Conservation (phyloP, 768 basidiomycete genomes). For the Leucogyrophana mollusca region DNA sequence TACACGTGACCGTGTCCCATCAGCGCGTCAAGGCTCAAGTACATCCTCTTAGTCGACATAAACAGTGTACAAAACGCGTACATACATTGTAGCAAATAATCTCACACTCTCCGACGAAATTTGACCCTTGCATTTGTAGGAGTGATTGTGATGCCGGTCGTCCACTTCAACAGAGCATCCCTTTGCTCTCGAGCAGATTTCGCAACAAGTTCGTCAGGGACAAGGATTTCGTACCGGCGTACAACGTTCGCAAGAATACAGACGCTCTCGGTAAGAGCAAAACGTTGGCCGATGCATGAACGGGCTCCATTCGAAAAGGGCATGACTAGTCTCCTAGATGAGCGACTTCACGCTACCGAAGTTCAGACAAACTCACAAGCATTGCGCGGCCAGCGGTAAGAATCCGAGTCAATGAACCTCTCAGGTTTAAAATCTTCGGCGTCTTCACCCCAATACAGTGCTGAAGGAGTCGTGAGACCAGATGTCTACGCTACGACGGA, state of each 20-base stretch:
- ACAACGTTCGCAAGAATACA: constrained; percentile 44
- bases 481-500: not conserved
- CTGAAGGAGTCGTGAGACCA: constrained; percentile 20
- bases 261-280: constrained; percentile 41
- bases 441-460: constrained; percentile 50
- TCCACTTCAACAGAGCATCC: constrained; percentile 34
- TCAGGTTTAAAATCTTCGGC: constrained; percentile 44
- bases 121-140: constrained; percentile 29
- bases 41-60: no score
- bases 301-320: constrained; percentile 46
- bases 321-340: constrained; percentile 37
- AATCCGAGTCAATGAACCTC: constrained; percentile 48
- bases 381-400: constrained; percentile 51
- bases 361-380: constrained; percentile 35
- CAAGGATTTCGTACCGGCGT: constrained; percentile 37
- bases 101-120: constrained; percentile 15
- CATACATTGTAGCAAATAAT: no score
- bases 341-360: not conserved
- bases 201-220: constrained; percentile 34
- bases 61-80: no score
- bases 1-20: no score
- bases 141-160: constrained; percentile 31
- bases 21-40: no score
- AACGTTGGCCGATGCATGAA: constrained; percentile 50
- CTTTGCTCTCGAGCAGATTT: constrained; percentile 33